Percentiles rank a stretch among this genome's conserved stretches.
These are phyloP conservation scores for Penicillium brasilianum DNA, from an alignment of 2,329 filamentous ascomycete genomes.

Conservation along the genomic window DNA sequence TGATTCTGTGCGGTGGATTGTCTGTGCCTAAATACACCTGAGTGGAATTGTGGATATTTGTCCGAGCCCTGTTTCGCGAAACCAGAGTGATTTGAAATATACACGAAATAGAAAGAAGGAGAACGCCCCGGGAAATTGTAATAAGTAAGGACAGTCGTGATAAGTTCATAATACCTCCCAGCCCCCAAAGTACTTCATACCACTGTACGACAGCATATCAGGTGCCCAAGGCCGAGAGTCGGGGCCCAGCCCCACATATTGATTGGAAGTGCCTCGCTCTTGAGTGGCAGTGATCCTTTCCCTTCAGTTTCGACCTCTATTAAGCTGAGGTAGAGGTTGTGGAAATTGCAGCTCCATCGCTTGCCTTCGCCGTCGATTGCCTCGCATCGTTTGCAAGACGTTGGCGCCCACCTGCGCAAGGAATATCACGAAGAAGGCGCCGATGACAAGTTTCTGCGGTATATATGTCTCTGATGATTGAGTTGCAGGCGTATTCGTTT, in stretches of 20 bases:
- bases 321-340: conserved; percentile 27
- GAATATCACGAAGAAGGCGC: conserved; percentile 39
- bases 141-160: not conserved
- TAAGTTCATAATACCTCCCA: not conserved
- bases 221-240: not conserved
- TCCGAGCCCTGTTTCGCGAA: not conserved
- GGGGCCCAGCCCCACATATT: not conserved
- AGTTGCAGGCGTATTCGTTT: not conserved
- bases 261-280: not conserved
- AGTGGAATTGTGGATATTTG: not conserved
- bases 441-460: conserved; percentile 41
- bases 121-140: not conserved
- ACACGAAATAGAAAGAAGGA: not conserved
- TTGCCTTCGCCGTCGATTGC: conserved; percentile 29
- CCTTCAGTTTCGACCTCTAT: conserved; percentile 11
- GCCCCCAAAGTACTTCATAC: not conserved
- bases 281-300: not conserved
- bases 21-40: not conserved
- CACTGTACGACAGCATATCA: not conserved
- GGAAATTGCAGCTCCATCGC: conserved; percentile 31
- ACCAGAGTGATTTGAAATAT: not conserved
- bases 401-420: conserved; percentile 38
- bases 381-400: conserved; percentile 34
- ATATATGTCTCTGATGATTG: conserved; percentile 32
- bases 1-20: not conserved